Conservation (phyloP, 1,284 basidiomycete genomes). For the Prillingera fragicola region DNA sequence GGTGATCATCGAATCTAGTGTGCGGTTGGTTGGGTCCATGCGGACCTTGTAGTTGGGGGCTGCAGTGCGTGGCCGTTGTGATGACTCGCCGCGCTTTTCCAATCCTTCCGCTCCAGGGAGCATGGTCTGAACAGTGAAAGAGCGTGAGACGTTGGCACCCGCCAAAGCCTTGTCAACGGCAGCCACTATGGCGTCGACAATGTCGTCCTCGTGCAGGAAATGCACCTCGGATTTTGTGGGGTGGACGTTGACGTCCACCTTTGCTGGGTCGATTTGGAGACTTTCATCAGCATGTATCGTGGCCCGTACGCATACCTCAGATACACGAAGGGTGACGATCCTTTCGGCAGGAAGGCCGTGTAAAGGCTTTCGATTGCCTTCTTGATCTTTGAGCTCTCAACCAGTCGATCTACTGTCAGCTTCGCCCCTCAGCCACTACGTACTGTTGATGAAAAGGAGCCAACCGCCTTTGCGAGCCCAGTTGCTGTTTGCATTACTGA, state of each 20-base stretch:
- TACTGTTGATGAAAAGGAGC: slow-evolving; percentile 96
- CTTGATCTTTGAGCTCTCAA: slow-evolving; percentile 80
- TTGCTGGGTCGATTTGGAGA: slow-evolving; percentile 73
- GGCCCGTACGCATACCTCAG: slow-evolving; percentile 62
- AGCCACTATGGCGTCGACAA: slow-evolving; percentile 74
- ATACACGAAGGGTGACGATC: slow-evolving; percentile 84
- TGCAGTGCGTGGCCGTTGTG: slow-evolving; percentile 8
- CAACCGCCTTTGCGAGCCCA: slow-evolving; percentile 69
- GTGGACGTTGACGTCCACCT: slow-evolving; percentile 96
- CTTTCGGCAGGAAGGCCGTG: slow-evolving; percentile 81
- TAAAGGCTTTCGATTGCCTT: slow-evolving; percentile 84
- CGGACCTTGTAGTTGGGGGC: slow-evolving; percentile 85
- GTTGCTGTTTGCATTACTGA: slow-evolving; percentile 84
- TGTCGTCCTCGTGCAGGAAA: slow-evolving; percentile 86
- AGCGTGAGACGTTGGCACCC: slow-evolving; percentile 60
- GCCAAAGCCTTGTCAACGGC: slow-evolving; percentile 63
- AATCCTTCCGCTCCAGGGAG: slow-evolving; percentile 38
- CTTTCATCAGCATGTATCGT: slow-evolving; percentile 46
- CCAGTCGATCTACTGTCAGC: slow-evolving; percentile 68
- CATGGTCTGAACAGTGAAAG: slow-evolving; percentile 70
- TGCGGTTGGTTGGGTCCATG: slow-evolving; percentile 78
- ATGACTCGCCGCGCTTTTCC: slow-evolving; percentile 18
- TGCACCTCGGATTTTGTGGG: slow-evolving; percentile 97
- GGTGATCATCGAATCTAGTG: slow-evolving; percentile 85
- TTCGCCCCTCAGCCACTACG: slow-evolving; percentile 33